Conservation (phyloP, 495 filamentous ascomycete genomes). For the Penicillium robsamsonii region DNA sequence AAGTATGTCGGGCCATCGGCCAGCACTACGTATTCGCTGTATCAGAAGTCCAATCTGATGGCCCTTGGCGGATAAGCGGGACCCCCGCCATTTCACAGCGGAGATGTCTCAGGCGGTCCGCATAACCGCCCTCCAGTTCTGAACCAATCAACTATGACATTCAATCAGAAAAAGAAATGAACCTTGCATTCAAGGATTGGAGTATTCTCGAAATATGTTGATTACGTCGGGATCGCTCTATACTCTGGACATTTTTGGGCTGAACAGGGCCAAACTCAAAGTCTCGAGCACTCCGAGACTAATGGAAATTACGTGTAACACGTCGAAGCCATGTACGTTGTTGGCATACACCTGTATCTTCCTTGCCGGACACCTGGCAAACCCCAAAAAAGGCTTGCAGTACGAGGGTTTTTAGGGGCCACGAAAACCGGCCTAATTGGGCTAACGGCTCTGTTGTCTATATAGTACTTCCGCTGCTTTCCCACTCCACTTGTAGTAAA, state of each 20-base stretch:
- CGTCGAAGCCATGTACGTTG: not conserved
- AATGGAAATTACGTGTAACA: not conserved
- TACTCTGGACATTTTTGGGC: too few relatives aligned
- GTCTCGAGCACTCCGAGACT: not conserved
- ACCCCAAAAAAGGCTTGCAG: too few relatives aligned
- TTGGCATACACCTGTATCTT: not conserved
- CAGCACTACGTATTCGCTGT: not conserved
- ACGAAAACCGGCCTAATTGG: too few relatives aligned
- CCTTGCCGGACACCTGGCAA: too few relatives aligned
- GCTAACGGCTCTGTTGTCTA: too few relatives aligned
- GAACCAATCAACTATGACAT: not conserved
- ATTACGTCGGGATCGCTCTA: not conserved
- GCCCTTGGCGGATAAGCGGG: not conserved
- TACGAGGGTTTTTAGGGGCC: too few relatives aligned
- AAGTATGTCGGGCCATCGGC: not conserved
- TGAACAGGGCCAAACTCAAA: not conserved
- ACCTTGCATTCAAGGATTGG: too few relatives aligned
- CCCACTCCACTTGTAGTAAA: too few relatives aligned
- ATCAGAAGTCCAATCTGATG: not conserved
- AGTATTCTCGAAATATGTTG: not conserved
- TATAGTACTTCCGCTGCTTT: too few relatives aligned
- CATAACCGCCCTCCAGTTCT: not conserved
- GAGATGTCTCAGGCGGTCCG: not conserved
- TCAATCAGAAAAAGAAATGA: too few relatives aligned
- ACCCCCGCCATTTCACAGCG: not conserved